Base-by-base conservation (phyloP, 257 asterid genomes). In the Solanum neorickii region DNA sequence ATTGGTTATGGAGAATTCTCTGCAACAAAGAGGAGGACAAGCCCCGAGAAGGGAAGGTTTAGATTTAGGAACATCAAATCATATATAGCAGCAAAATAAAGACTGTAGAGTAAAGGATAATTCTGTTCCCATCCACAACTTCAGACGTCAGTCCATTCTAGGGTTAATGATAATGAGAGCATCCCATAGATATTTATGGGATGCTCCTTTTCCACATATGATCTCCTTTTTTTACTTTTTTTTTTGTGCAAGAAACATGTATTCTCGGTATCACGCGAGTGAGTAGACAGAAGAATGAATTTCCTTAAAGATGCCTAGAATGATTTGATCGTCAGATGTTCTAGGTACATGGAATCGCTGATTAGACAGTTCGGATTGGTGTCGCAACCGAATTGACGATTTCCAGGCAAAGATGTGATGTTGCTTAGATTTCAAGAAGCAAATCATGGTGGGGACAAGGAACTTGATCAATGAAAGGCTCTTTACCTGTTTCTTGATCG, bases 1-100 rank as follows among this genome's bases (percentile, higher is more conserved):
- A 91, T 90, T 93, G 89, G 94, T 92, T 80, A 95, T 92, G 65
- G 99, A 97, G 86, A 97, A 97, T 84, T 95, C 99, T 94, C 98
- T 97, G 86, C 85, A 89, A 87, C 89, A 78, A 87, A 84, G 44
- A 80, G 85, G 88, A 65, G 74, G 76, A 41, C 44, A 39, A 70
- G 21, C 16, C 83, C 56, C 69, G 87, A 84, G 47, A 25, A 21
- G 49, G 52, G 33, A 74, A 31, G 20, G 33, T 21, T 74, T 74
- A 39, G 13, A 42, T 21, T 74, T 18, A 12, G 47, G 47, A 10
- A 39, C 52, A 74, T 39, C 27, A 74, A 52, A 37, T 75, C 35
- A 75, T 75, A 31, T 75, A 75, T 75, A 23, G 59, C 35, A 75
- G 49, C 56, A 75, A 75, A 23, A 39, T 75, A 39, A 42, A 75